Conservation (phyloP, 1,284 basidiomycete genomes). For the Cutaneotrichosporon cyanovorans region DNA sequence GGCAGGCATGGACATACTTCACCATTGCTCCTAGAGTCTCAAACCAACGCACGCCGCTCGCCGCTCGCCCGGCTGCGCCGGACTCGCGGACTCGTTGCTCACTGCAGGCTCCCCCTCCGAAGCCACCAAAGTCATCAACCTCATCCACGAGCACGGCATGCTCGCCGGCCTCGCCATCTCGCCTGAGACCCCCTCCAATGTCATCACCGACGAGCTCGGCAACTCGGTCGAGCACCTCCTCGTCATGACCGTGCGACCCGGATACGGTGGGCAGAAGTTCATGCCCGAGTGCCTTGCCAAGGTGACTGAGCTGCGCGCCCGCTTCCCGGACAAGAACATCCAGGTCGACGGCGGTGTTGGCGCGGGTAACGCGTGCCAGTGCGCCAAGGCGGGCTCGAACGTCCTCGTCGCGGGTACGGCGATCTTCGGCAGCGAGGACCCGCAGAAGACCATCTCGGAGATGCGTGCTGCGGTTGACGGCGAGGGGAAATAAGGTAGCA, state of each 20-base stretch:
- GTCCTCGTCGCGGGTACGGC: slow-evolving; percentile 98
- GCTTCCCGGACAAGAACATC: slow-evolving; percentile 82
- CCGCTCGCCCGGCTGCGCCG: too few relatives aligned
- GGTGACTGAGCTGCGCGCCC: slow-evolving; percentile 78
- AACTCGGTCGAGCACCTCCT: slow-evolving; percentile 81
- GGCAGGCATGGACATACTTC: too few relatives aligned
- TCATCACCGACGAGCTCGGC: slow-evolving; percentile 75
- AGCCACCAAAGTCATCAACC: slow-evolving; percentile 63
- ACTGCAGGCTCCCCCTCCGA: slow-evolving; percentile 48
- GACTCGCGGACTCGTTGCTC: too few relatives aligned
- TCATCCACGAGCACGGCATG: slow-evolving; percentile 65
- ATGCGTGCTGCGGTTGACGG: slow-evolving; percentile 65
- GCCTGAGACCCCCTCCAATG: slow-evolving; percentile 76
- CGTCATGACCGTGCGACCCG: slow-evolving; percentile 95
- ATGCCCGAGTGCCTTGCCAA: slow-evolving; percentile 72
- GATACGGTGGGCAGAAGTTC: slow-evolving; percentile 94
- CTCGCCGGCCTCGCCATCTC: slow-evolving; percentile 90
- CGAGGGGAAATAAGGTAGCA: slow-evolving; percentile 27
- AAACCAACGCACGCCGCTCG: too few relatives aligned
- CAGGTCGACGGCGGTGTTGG: slow-evolving; percentile 97
- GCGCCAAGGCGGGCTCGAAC: slow-evolving; percentile 90
- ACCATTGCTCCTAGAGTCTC: too few relatives aligned
- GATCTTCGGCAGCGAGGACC: slow-evolving; percentile 74
- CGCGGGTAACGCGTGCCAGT: slow-evolving; percentile 78
- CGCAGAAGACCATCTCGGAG: slow-evolving; percentile 66